Evolutionary conservation across 371 early-diverging fungal genomes (phyloP).

Genomic region (Mucor racemosus): DNA sequence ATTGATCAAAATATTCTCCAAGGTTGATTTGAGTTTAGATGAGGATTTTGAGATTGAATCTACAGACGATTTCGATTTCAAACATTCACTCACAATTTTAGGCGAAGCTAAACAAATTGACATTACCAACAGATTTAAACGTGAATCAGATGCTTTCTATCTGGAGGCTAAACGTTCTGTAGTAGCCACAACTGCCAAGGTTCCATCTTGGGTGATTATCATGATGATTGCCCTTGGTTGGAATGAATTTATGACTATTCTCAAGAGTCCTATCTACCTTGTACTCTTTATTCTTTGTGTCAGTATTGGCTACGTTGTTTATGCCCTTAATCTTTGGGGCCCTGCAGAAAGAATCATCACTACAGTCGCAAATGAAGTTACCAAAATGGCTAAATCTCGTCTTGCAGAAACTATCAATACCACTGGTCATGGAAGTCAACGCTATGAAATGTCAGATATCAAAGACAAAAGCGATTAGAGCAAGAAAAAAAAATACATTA

Average conservation of each 20-base stretch:
- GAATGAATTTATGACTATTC: conserved; percentile 89
- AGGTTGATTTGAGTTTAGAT: conserved; percentile 57
- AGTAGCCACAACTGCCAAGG: conserved; percentile 83
- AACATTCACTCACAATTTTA: conserved; percentile 69
- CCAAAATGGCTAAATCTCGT: conserved; percentile 41
- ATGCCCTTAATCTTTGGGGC: conserved; percentile 70
- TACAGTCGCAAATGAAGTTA: conserved; percentile 43
- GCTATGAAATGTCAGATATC: conserved; percentile 10
- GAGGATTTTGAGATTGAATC: conserved; percentile 48
- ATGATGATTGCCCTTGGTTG: conserved; percentile 84
- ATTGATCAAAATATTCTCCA: conserved; percentile 69
- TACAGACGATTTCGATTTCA: conserved; percentile 66
- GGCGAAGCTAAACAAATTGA: conserved; percentile 75
- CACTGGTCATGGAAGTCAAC: not conserved
- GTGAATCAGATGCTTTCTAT: conserved; percentile 90
- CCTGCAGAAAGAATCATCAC: conserved; percentile 61
- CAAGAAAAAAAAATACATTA: not conserved
- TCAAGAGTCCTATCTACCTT: conserved; percentile 84
- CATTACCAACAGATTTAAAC: conserved; percentile 81
- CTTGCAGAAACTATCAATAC: conserved; percentile 2
- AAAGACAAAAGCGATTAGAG: conserved; percentile 8
- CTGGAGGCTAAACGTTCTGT: conserved; percentile 96
- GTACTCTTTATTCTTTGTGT: conserved; percentile 59
- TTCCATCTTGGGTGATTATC: conserved; percentile 88
- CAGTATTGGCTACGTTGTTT: conserved; percentile 65